Evolutionary conservation across 1,284 basidiomycete genomes (phyloP).

Genomic region (Amylostereum chailletii): DNA sequence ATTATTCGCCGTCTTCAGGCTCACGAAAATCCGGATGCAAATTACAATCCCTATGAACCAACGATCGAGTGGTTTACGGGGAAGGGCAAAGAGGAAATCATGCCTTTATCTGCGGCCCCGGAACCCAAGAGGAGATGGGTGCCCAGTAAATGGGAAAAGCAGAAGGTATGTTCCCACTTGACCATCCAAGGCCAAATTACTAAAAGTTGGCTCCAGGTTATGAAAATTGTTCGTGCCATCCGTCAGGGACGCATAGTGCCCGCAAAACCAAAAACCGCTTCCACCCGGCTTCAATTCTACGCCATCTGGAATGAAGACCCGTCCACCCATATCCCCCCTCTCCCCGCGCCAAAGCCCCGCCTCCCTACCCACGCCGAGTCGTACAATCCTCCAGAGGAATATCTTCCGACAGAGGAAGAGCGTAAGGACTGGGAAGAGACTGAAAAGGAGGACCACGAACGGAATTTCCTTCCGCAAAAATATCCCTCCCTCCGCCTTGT

Average conservation of each 20-base stretch:
- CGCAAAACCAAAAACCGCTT: conserved; percentile 73
- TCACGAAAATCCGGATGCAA: conserved; percentile 86
- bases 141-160: conserved; percentile 99
- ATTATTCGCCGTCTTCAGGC: conserved; percentile 88
- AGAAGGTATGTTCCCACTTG: conserved; percentile 63
- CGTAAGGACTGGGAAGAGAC: conserved; percentile 76
- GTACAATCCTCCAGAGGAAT: conserved; percentile 98
- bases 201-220: conserved; percentile 49
- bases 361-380: conserved; percentile 92
- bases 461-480: conserved; percentile 87
- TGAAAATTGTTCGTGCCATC: conserved; percentile 99
- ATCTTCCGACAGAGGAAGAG: conserved; percentile 87
- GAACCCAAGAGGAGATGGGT: conserved; percentile 97
- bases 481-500: conserved; percentile 82
- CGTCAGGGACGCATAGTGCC: conserved; percentile 91
- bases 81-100: conserved; percentile 79
- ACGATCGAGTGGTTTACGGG: conserved; percentile 97
- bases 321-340: conserved; percentile 64
- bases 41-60: conserved; percentile 89
- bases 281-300: conserved; percentile 75
- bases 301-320: conserved; percentile 81
- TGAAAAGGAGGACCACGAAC: conserved; percentile 89
- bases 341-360: conserved; percentile 88
- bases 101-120: conserved; percentile 86
- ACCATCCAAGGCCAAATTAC: not conserved